These are phyloP conservation scores for Aspergillus piperis DNA, from an alignment of 2,329 filamentous ascomycete species.

Conservation along the genomic window DNA sequence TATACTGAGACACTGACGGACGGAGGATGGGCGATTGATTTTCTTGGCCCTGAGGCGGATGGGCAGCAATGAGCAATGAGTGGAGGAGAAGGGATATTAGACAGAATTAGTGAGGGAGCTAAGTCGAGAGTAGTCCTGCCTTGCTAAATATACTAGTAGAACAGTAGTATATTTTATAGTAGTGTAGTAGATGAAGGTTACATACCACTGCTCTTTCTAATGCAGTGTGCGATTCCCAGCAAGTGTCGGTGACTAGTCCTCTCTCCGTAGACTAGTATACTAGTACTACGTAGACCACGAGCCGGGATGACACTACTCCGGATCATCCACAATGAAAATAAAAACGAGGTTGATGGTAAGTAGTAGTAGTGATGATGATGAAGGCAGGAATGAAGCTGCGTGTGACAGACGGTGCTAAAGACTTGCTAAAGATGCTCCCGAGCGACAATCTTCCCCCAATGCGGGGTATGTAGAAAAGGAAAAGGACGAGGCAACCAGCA, in stretches of 20 bases:
- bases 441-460: background rate
- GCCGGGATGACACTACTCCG: background rate
- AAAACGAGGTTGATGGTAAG: too few species aligned
- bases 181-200: too few species aligned
- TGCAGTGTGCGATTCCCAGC: too few species aligned
- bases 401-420: conserved; percentile 1
- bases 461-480: conserved; percentile 5
- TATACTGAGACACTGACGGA: background rate
- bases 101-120: background rate
- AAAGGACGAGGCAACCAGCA: background rate
- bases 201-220: too few species aligned
- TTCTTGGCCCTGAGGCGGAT: conserved; percentile 3
- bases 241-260: too few species aligned
- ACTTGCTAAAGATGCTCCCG: background rate
- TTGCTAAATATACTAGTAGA: too few species aligned
- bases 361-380: too few species aligned
- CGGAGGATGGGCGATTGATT: background rate
- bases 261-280: too few species aligned
- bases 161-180: too few species aligned
- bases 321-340: background rate
- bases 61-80: conserved; percentile 4
- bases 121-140: background rate
- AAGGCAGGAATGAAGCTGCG: background rate
- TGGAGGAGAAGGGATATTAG: background rate
- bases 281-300: too few species aligned